These are phyloP conservation scores for Helicocarpus griseus DNA, from an alignment of 2,329 filamentous ascomycete species.

Conservation along the genomic window DNA sequence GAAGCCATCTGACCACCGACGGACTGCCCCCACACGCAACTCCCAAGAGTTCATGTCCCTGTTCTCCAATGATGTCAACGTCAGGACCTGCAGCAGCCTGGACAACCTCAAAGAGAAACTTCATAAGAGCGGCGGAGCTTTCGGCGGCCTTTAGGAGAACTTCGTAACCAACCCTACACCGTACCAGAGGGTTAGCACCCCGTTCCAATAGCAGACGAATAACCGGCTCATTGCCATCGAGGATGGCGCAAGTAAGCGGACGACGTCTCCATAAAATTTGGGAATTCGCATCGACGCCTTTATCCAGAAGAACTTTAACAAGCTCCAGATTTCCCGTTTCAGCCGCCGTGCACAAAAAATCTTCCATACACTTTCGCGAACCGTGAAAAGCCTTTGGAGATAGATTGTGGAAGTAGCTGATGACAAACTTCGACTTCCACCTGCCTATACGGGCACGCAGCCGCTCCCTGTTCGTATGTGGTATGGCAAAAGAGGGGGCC, in stretches of 20 bases:
- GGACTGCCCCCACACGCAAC: background rate
- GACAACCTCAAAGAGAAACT: background rate
- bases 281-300: background rate
- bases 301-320: background rate
- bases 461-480: too few relatives aligned
- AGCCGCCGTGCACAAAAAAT: background rate
- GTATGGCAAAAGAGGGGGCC: too few relatives aligned
- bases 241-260: background rate
- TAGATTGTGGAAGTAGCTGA: background rate
- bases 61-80: background rate
- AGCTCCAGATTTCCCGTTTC: background rate
- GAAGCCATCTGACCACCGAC: background rate
- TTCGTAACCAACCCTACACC: background rate
- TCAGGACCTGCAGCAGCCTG: background rate
- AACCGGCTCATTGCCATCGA: background rate
- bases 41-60: background rate
- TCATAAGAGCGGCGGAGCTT: background rate
- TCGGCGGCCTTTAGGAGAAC: background rate
- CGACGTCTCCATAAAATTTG: background rate
- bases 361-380: background rate
- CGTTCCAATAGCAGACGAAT: background rate
- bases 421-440: background rate
- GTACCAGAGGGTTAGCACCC: background rate
- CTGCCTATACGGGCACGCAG: background rate
- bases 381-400: background rate